Evolutionary conservation across 371 early-diverging fungal species (phyloP).

Genomic region (Caulochytrium protostelioides): DNA sequence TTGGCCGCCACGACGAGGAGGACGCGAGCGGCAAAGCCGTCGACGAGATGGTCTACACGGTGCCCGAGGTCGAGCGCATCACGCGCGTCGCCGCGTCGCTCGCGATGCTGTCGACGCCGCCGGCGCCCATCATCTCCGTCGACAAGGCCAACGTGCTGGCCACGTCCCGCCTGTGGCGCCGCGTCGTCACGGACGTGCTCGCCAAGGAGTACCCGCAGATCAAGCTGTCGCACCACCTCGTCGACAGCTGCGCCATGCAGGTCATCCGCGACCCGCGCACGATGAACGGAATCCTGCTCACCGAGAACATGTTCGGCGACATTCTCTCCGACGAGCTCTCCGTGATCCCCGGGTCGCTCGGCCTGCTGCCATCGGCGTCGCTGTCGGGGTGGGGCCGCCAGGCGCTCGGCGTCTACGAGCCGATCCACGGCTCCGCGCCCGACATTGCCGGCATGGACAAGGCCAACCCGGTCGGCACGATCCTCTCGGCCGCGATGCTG

Average conservation of each 20-base stretch:
- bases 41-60: slow-evolving; percentile 80
- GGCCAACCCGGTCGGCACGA: slow-evolving; percentile 92
- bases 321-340: slow-evolving; percentile 85
- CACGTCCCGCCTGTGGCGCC: slow-evolving; percentile 86
- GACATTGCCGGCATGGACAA: slow-evolving; percentile 82
- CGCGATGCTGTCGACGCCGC: slow-evolving; percentile 35
- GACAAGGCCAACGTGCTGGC: slow-evolving; percentile 97
- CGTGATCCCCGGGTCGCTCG: slow-evolving; percentile 84
- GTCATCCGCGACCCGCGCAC: slow-evolving; percentile 72
- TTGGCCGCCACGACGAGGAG: slow-evolving; percentile 76
- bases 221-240: slow-evolving; percentile 60
- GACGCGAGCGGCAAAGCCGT: slow-evolving; percentile 48
- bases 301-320: slow-evolving; percentile 97
- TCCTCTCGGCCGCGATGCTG: slow-evolving; percentile 81
- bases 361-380: slow-evolving; percentile 77
- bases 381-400: slow-evolving; percentile 45
- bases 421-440: slow-evolving; percentile 93
- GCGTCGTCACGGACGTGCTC: slow-evolving; percentile 66
- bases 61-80: slow-evolving; percentile 70
- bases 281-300: slow-evolving; percentile 82
- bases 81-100: slow-evolving; percentile 75
- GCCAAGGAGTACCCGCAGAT: slow-evolving; percentile 67
- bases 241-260: slow-evolving; percentile 91
- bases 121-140: slow-evolving; percentile 68
- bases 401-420: slow-evolving; percentile 81